Conservation (phyloP, 768 basidiomycete species). For the Boletus vinaceobasis region DNA sequence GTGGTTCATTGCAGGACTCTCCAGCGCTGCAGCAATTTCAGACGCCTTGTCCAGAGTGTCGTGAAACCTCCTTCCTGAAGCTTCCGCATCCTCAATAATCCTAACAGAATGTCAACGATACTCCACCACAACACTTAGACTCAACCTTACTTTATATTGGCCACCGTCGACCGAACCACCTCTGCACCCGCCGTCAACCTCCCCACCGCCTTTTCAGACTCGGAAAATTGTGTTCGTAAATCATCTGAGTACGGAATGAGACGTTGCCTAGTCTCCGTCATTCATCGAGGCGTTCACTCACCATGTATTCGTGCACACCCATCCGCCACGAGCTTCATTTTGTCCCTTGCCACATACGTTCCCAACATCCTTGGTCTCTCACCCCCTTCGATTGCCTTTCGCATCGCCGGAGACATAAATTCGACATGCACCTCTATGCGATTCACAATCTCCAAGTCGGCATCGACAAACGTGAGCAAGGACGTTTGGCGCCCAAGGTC, state of each 20-base stretch:
- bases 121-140: not conserved
- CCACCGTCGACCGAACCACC: conserved; percentile 49
- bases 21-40: conserved; percentile 47
- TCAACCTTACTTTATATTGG: conserved; percentile 43
- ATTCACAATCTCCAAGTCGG: conserved; percentile 69
- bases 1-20: conserved; percentile 50
- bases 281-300: conserved; percentile 28
- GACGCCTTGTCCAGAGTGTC: conserved; percentile 57
- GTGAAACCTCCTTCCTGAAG: conserved; percentile 52
- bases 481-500: conserved; percentile 67
- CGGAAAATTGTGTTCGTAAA: conserved; percentile 48
- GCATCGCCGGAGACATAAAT: conserved; percentile 64
- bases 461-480: conserved; percentile 60
- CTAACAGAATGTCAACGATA: conserved; percentile 33
- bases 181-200: conserved; percentile 58
- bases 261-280: not conserved
- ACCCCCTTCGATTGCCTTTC: conserved; percentile 69
- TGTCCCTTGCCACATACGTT: conserved; percentile 74
- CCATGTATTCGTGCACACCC: conserved; percentile 68
- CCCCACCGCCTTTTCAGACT: conserved; percentile 51
- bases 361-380: conserved; percentile 67
- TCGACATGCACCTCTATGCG: conserved; percentile 69
- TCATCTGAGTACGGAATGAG: conserved; percentile 44
- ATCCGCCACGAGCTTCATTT: conserved; percentile 79
- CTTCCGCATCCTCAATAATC: conserved; percentile 57